Evolutionary conservation across 164 flowering plant genomes (phyloP).

Genomic region (Tetracentron sinense): DNA sequence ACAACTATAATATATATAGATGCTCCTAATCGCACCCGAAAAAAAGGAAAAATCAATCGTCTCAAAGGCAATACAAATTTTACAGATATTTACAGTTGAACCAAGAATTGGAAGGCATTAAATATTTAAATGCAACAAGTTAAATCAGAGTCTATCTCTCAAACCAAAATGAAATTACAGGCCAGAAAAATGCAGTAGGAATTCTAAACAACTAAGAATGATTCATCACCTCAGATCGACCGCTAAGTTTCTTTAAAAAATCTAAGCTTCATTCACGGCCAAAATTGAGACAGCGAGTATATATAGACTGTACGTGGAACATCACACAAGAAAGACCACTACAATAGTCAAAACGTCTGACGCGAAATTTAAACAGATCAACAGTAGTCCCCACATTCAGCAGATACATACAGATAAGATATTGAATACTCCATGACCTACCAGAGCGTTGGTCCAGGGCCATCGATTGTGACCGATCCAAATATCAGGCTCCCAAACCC

Average conservation of each 20-base stretch:
- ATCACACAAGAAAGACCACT: neutral
- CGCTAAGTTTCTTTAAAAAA: neutral
- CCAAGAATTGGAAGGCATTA: neutral
- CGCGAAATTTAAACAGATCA: neutral
- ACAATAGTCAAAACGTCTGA: neutral
- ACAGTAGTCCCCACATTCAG: neutral
- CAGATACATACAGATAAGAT: neutral
- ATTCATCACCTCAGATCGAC: neutral
- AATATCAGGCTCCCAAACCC: conserved; percentile 4
- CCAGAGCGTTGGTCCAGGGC: neutral
- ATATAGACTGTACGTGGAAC: neutral
- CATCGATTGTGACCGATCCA: conserved; percentile 3
- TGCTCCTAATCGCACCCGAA: neutral
- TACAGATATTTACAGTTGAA: neutral
- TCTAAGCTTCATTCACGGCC: neutral
- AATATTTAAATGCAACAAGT: neutral
- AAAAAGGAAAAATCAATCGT: neutral
- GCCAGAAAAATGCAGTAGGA: too few species aligned
- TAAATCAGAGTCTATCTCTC: neutral
- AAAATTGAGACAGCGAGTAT: neutral
- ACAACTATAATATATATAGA: neutral
- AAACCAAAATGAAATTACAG: too few species aligned
- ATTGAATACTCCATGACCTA: neutral
- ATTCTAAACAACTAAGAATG: neutral
- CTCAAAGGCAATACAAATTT: neutral